Conservation (phyloP, 306 rosid species). For the Cucurbita maxima region DNA sequence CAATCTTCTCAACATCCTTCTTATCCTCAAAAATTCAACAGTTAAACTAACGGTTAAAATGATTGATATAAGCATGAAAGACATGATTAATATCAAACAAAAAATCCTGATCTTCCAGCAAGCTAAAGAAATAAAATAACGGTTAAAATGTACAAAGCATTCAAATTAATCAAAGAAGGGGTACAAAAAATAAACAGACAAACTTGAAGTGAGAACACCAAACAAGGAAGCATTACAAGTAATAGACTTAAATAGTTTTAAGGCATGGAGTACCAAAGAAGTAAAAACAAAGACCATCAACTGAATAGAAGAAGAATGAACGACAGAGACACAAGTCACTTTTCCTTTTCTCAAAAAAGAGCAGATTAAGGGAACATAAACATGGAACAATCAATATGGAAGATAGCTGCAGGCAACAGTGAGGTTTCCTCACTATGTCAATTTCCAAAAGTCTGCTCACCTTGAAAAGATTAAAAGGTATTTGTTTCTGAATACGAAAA, state of each 20-base stretch:
- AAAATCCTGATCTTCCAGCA: background rate
- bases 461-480: slow-evolving; percentile 54
- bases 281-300: background rate
- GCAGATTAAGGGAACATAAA: background rate
- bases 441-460: slow-evolving; percentile 20
- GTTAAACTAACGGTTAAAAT: no score
- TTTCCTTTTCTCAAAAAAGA: background rate
- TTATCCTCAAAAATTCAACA: background rate
- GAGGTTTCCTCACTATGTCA: background rate
- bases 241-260: background rate
- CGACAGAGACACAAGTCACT: background rate
- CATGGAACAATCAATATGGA: background rate
- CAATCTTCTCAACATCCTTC: background rate
- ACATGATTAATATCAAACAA: background rate
- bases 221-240: background rate
- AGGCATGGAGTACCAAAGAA: background rate
- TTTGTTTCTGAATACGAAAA: slow-evolving; percentile 64
- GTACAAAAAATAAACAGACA: background rate
- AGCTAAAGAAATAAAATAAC: background rate
- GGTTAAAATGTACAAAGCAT: background rate
- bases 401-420: background rate
- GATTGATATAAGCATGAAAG: background rate
- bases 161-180: background rate
- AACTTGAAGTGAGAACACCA: background rate
- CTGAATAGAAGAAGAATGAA: background rate